Percentiles rank a stretch among this genome's conserved stretches.
Conservation (phyloP, 2,329 filamentous ascomycete species). For the Monosporascus cannonballus region DNA sequence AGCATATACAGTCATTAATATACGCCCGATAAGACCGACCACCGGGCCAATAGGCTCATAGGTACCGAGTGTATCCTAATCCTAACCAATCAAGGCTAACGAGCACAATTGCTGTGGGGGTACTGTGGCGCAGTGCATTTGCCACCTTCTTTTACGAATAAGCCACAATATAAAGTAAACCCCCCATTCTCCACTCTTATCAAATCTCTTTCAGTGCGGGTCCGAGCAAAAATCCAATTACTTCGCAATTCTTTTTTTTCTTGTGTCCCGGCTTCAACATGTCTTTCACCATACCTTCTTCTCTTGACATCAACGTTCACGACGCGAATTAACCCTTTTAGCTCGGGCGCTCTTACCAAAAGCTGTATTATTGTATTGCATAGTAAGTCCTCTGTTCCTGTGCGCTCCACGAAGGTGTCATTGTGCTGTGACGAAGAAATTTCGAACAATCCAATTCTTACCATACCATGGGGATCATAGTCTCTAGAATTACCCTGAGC, state of each 20-base stretch:
- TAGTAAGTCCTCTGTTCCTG: neutral
- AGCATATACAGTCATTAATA: neutral
- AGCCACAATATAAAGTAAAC: neutral
- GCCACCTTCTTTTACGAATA: no score
- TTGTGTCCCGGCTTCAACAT: constrained; percentile 1
- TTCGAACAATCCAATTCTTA: constrained; percentile 61
- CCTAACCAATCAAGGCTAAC: no score
- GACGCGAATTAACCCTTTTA: no score
- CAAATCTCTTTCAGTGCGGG: no score
- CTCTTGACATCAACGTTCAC: no score
- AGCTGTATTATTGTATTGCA: neutral
- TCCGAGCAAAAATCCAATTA: neutral
- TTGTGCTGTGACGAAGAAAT: constrained; percentile 37
- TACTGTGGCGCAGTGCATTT: no score
- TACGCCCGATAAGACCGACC: neutral
- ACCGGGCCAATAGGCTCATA: neutral
- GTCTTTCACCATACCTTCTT: neutral
- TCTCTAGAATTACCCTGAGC: constrained; percentile 53
- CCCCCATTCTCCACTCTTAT: constrained; percentile 6
- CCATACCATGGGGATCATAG: constrained; percentile 48
- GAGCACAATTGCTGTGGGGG: no score
- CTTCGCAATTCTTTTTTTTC: constrained; percentile 7
- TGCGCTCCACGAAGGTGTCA: neutral
- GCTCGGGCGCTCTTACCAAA: neutral
- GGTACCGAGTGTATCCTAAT: no score